Evolutionary conservation across 2,329 filamentous ascomycete species (phyloP), one percentile per base, ranked within the genome.

Genomic region (Malbranchea zuffiana): DNA sequence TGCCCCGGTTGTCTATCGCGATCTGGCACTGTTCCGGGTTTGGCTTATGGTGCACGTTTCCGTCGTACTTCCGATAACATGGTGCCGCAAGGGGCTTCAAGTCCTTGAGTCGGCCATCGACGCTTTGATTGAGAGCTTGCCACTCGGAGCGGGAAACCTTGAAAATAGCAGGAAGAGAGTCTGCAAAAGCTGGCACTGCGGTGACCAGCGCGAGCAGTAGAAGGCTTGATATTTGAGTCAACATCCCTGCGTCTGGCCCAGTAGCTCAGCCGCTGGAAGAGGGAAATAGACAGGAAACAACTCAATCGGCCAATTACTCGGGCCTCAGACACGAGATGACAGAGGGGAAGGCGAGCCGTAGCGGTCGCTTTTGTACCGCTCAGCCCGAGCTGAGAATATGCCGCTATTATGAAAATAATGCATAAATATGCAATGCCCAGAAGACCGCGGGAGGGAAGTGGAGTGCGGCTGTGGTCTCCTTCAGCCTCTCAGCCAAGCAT

Each of bases 51-150:
- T n/a, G 27, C 5, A 10, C 27, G 23, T 24, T 12, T 23, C 17
- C 4, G 7, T 37, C 35, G 13, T 37, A 37, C 3, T 18, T 31
- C 2, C 30, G 13, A 25, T 37, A 37, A 37, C 35, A 37, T 23
- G 35, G 35, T 15, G 20, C 27, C 4, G 35, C 35, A 32, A 37
- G 26, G 11, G 35, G 35, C 19, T n/a, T 31, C 32, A 24, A 11
- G n/a, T 19, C 35, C 21, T 24, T 8, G 21, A 37, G 35, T 24
- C 35, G 26, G n/a, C 35, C 35, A 13, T 32, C 27, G 16, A 37
- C 35, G 13, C 25, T 37, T 15, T 16, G 25, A 37, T 37, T 37
- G 27, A 37, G 35, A 30, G 18, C 35, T 7, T 16, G 25, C 35
- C 35, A 37, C 18, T 37, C 35, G 11, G 35, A 25, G 21, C 4